phyloP scores from a whole-genome alignment of 2,329 filamentous ascomycete species.

The Fusarium sp. region DNA sequence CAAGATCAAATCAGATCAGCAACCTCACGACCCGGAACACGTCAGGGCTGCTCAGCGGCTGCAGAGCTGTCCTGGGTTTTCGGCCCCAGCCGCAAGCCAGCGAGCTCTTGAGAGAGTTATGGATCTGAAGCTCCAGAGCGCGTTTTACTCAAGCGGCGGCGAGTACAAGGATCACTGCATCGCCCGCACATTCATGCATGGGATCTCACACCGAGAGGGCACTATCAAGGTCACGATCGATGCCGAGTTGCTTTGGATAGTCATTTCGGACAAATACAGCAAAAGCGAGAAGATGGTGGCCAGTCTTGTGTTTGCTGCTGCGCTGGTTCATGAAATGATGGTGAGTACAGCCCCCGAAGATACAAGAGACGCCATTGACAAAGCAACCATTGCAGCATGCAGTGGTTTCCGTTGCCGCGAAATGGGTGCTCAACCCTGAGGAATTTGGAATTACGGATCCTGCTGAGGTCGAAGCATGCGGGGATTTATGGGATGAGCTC shows the following conservation, averaged over 20 bases:
- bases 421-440: slow-evolving; percentile 33
- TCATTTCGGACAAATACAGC: slow-evolving; percentile 38
- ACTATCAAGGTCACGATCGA: slow-evolving; percentile 19
- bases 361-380: slow-evolving; percentile 2
- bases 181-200: neutral
- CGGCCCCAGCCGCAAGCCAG: neutral
- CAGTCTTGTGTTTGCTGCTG: slow-evolving; percentile 32
- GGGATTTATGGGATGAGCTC: slow-evolving; percentile 13
- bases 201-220: neutral
- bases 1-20: slow-evolving; percentile 10
- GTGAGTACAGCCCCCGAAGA: slow-evolving; percentile 29
- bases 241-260: slow-evolving; percentile 40
- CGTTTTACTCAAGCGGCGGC: slow-evolving; percentile 4
- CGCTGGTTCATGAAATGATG: slow-evolving; percentile 45
- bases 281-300: slow-evolving; percentile 42
- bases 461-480: slow-evolving; percentile 18
- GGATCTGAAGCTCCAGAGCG: slow-evolving; percentile 21
- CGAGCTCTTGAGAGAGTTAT: slow-evolving; percentile 4
- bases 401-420: slow-evolving; percentile 4
- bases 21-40: slow-evolving; percentile 4
- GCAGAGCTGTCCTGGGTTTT: slow-evolving; percentile 3
- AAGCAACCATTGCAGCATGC: slow-evolving; percentile 31
- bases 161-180: neutral
- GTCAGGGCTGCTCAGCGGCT: slow-evolving; percentile 10
- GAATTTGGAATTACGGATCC: slow-evolving; percentile 21